A percentile compares a stretch with the other conserved stretches of the same genome.
phyloP scores from a whole-genome alignment of 2,329 filamentous ascomycete genomes.

The Leptographium flavum region DNA sequence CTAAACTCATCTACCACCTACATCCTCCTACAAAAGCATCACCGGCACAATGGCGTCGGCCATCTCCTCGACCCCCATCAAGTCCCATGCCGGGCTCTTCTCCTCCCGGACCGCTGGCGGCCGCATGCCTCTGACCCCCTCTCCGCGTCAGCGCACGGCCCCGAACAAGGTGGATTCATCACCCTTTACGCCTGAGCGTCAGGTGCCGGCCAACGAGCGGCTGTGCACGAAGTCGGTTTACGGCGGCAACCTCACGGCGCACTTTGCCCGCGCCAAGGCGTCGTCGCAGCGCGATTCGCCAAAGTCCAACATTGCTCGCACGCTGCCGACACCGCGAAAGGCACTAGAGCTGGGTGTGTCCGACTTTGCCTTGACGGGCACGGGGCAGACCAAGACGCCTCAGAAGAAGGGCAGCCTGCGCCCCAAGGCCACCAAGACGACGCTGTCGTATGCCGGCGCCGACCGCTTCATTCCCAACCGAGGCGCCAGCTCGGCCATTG shows the following conservation, averaged over 20 bases:
- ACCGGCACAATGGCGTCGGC: constrained; percentile 57
- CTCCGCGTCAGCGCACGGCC: constrained; percentile 53
- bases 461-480: constrained; percentile 97
- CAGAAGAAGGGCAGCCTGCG: constrained; percentile 38
- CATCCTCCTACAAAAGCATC: constrained; percentile 20
- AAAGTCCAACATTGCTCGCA: constrained; percentile 86
- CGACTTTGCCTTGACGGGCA: constrained; percentile 81
- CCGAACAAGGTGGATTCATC: constrained; percentile 45
- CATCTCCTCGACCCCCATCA: constrained; percentile 77
- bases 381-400: constrained; percentile 51
- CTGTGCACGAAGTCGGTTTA: constrained; percentile 58
- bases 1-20: background rate
- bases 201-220: constrained; percentile 34
- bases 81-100: constrained; percentile 89
- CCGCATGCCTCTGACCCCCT: constrained; percentile 87
- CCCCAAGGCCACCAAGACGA: constrained; percentile 56
- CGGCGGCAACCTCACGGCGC: constrained; percentile 63
- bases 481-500: constrained; percentile 73
- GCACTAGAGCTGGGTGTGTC: constrained; percentile 79
- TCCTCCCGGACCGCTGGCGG: constrained; percentile 85
- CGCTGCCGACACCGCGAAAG: constrained; percentile 62
- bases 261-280: constrained; percentile 61
- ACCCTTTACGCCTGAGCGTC: constrained; percentile 62
- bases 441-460: constrained; percentile 61
- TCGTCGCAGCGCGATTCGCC: constrained; percentile 68